Base-by-base conservation (phyloP, 805 yeast genomes). In the Wickerhamomyces queroliae region DNA sequence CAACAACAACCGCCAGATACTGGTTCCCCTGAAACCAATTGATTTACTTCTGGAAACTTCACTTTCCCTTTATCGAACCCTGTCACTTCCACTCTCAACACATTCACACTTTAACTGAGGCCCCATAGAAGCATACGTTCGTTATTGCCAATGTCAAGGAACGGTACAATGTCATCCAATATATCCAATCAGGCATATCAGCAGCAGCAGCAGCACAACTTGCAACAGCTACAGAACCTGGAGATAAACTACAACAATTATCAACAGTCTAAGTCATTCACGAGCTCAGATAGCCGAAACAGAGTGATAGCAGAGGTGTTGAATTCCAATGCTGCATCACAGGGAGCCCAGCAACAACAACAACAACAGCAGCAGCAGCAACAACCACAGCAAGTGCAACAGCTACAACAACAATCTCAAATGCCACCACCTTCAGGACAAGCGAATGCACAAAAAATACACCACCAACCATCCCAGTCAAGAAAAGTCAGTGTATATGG, bases 231-330 rank as follows among this genome's bases (percentile, higher is more conserved):
- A 36, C 71, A 69, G 38, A 69, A 61, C 40, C 53, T 71, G 39
- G 70, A 65, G 41, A 62, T 56, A 39, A 70, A 66, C 46, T 58
- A 65, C 22, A 63, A 54, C 45, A 48, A 44, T 38, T 45, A 53
- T 41, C 64, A 67, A 41, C 74, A 68, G 42, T 61, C 74, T 1
- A 63, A 59, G 35, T 69, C 74, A 22, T 51, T 72, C 36, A 63
- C 66, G 40, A 64, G 66, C 40, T 57, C 62, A 48, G 53, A 64
- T 51, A 42, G 48, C 49, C 37, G 37, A 26, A 27, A 19, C n/a
- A 28, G 53, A 13, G 29, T 41, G 8, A 36, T 44, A 17, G 42
- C 43, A 3, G 56, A 53, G 13, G 45, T 41, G 7, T 25, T 39
- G 15, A 39, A 36, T 51, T 19, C 48, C 49, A 31, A 42, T 37